Base-by-base conservation (phyloP, 345 rosid species). In the Eucalyptus victrix region DNA sequence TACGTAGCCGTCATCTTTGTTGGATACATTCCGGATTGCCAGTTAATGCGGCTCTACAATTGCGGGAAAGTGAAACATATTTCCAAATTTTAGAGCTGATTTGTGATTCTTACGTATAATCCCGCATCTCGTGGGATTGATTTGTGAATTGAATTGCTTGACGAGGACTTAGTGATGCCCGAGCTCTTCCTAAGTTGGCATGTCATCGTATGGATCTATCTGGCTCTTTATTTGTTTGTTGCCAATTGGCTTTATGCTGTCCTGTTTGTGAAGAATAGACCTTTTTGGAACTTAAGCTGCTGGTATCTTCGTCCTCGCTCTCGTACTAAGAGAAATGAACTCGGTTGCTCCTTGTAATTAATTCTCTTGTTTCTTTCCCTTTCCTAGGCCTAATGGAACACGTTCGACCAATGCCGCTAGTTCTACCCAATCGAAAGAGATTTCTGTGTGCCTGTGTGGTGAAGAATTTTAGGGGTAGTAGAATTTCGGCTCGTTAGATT, bases 21-120 rank as follows among this genome's bases (percentile, higher is more conserved):
- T 51, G 54, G 54, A 51, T 51, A 51, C 54, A 16, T 50, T 15
- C 1, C 1, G 7, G 19, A 51, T 51, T 51, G 54, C 54, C 54
- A 0, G 0, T 17, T 51, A 21, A 51, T 17, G 54, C 0, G 4
- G 54, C 21, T 51, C 54, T 17, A 51, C 4, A 17, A 17, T 6
- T 17, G 54, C 17, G 54, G 53, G 53, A 50, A 50, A 6, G 53
- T 50, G 8, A 50, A 51, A 6, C 8, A 51, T 51, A 51, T 51
- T 21, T 54, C 2, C 58, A 54, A 21, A 54, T 54, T 54, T 54
- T 21, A 54, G 5, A 54, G 58, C 58, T 54, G 26, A 8, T 54
- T 54, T 54, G 58, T 21, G 58, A 54, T 54, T 21, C 58, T 54
- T 0, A 54, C 1, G 0, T 21, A 54, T 21, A 54, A 21, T 54